phyloP scores from a whole-genome alignment of 371 early-diverging fungal species.

The Dichotomocladium elegans region DNA sequence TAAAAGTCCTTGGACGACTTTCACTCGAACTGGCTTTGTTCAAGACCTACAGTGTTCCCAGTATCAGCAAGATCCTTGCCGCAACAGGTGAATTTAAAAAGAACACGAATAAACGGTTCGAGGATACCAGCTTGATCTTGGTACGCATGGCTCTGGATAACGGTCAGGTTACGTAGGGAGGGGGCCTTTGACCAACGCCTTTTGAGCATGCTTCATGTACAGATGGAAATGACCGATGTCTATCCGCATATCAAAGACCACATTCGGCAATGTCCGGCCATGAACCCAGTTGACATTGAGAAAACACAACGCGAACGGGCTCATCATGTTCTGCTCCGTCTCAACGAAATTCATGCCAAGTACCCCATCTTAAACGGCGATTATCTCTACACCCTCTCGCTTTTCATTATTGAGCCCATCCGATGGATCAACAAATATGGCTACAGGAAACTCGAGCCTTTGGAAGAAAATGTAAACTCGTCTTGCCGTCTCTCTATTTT shows the following conservation, averaged over 20 bases:
- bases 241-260: slow-evolving; percentile 3
- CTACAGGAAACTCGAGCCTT: slow-evolving; percentile 36
- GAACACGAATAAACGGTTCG: slow-evolving; percentile 32
- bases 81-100: slow-evolving; percentile 40
- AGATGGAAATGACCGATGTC: slow-evolving; percentile 3
- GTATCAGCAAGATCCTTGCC: slow-evolving; percentile 42
- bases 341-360: slow-evolving; percentile 51
- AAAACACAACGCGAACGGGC: slow-evolving; percentile 27
- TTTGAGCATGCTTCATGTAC: neutral
- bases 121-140: slow-evolving; percentile 46
- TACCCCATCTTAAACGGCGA: slow-evolving; percentile 51
- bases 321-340: slow-evolving; percentile 23
- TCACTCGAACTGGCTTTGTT: slow-evolving; percentile 47
- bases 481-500: neutral
- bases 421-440: slow-evolving; percentile 46
- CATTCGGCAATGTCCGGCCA: neutral
- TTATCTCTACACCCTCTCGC: slow-evolving; percentile 39
- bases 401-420: slow-evolving; percentile 46
- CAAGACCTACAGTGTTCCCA: slow-evolving; percentile 47
- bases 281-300: neutral
- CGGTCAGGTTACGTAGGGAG: neutral
- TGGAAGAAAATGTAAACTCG: slow-evolving; percentile 31
- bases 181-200: neutral
- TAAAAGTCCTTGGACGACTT: slow-evolving; percentile 5
- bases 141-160: neutral